Conservation (phyloP, 306 rosid genomes). For the Calophaca sinica region DNA sequence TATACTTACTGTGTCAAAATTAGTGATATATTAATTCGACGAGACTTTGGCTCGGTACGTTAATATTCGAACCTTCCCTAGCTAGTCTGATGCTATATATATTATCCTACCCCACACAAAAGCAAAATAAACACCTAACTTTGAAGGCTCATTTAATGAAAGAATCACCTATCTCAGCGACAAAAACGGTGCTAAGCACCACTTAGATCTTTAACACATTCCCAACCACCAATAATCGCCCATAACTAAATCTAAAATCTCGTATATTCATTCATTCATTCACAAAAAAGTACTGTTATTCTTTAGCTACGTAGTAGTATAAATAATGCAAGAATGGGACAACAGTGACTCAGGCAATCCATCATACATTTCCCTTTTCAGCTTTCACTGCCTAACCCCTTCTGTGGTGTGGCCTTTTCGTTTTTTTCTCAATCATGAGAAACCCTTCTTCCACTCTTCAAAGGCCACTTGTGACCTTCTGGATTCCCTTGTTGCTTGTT, state of each 20-base stretch:
- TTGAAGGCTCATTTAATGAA: slow-evolving; percentile 43
- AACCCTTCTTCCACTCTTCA: slow-evolving; percentile 32
- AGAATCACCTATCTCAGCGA: slow-evolving; percentile 14
- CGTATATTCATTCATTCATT: not conserved
- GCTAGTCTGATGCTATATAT: not conserved
- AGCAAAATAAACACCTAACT: slow-evolving; percentile 40
- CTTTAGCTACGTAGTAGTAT: not conserved
- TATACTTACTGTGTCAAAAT: not conserved
- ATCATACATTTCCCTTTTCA: slow-evolving; percentile 2
- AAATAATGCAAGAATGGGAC: slow-evolving; percentile 39
- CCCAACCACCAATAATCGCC: slow-evolving; percentile 36
- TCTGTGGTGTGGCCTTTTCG: not conserved
- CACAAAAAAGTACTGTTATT: not conserved
- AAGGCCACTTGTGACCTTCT: slow-evolving; percentile 32
- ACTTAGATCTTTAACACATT: slow-evolving; percentile 23
- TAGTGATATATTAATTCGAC: not conserved
- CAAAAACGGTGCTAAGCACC: slow-evolving; percentile 47
- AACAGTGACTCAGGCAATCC: slow-evolving; percentile 40
- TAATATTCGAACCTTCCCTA: not conserved
- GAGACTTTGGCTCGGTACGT: not conserved
- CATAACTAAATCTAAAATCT: slow-evolving; percentile 17
- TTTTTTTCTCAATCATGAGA: slow-evolving; percentile 39
- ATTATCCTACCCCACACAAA: not conserved
- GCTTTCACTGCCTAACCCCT: not conserved
- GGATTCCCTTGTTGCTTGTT: slow-evolving; percentile 39